Evolutionary conservation across 768 basidiomycete species (phyloP).

Genomic region (Boletus coccyginus): DNA sequence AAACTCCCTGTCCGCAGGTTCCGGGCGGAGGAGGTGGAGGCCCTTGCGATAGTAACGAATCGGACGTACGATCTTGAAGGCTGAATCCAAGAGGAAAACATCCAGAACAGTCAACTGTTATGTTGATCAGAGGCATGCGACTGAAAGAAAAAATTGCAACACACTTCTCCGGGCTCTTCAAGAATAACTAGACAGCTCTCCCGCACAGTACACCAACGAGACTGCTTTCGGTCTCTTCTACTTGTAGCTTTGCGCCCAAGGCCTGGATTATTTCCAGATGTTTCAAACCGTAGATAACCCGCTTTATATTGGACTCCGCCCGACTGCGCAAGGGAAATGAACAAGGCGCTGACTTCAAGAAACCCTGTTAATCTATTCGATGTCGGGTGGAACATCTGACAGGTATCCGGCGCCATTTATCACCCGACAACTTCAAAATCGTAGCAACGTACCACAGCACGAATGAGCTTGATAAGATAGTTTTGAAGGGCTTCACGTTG

Average conservation of each 20-base stretch:
- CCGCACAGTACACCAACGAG: slow-evolving; percentile 88
- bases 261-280: slow-evolving; percentile 47
- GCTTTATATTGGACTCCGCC: slow-evolving; percentile 89
- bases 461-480: slow-evolving; percentile 85
- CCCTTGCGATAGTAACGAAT: slow-evolving; percentile 86
- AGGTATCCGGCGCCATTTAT: background rate
- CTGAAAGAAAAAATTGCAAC: slow-evolving; percentile 13
- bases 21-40: slow-evolving; percentile 59
- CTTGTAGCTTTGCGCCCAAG: slow-evolving; percentile 66
- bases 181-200: slow-evolving; percentile 89
- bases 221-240: slow-evolving; percentile 55
- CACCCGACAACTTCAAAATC: background rate
- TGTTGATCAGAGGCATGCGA: background rate
- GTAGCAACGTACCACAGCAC: slow-evolving; percentile 68
- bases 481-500: slow-evolving; percentile 83
- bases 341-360: slow-evolving; percentile 88
- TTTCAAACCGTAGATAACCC: slow-evolving; percentile 69
- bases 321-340: slow-evolving; percentile 70
- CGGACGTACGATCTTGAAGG: slow-evolving; percentile 90
- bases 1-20: slow-evolving; percentile 27
- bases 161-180: slow-evolving; percentile 82
- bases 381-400: slow-evolving; percentile 89
- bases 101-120: slow-evolving; percentile 83
- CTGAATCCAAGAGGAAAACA: slow-evolving; percentile 86
- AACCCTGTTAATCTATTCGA: slow-evolving; percentile 88